Evolutionary conservation across 2,329 filamentous ascomycete genomes (phyloP).

Genomic region (Diaporthe citri): DNA sequence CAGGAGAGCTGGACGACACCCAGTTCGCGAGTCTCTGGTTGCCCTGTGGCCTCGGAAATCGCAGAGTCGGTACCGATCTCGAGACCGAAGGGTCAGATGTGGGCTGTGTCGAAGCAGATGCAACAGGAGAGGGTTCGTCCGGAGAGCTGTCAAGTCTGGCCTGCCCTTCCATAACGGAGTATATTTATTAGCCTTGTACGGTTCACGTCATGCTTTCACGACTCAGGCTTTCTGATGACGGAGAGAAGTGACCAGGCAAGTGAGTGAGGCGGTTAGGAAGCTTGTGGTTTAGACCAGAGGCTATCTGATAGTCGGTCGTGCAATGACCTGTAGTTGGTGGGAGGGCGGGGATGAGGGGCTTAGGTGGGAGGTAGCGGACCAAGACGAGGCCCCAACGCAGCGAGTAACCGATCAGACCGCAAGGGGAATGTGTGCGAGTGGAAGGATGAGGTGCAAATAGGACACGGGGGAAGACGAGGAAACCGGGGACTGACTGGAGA

Average conservation of each 20-base stretch:
- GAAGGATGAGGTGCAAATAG: constrained; percentile 4
- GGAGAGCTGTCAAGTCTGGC: constrained; percentile 41
- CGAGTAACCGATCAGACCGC: constrained; percentile 8
- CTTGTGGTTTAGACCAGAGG: constrained; percentile 24
- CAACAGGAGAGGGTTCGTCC: constrained; percentile 38
- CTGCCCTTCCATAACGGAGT: constrained; percentile 67
- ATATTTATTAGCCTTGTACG: constrained; percentile 49
- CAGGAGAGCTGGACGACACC: constrained; percentile 69
- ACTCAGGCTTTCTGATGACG: constrained; percentile 35
- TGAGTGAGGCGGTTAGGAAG: not conserved
- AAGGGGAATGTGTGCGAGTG: not conserved
- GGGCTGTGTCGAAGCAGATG: constrained; percentile 43
- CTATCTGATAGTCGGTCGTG: constrained; percentile 30
- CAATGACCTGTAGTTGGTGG: constrained; percentile 16
- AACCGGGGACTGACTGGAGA: constrained; percentile 22
- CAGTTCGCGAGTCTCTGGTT: constrained; percentile 69
- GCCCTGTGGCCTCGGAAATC: constrained; percentile 69
- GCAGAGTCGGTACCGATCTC: constrained; percentile 59
- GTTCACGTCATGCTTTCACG: constrained; percentile 54
- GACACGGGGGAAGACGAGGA: not conserved
- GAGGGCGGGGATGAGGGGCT: constrained; percentile 33
- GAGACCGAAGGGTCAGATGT: constrained; percentile 41
- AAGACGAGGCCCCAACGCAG: constrained; percentile 34
- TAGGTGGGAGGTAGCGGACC: constrained; percentile 18
- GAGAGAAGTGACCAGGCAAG: not conserved